Base-by-base conservation (phyloP, 768 basidiomycete species). In the Rubroboletus satanas region DNA sequence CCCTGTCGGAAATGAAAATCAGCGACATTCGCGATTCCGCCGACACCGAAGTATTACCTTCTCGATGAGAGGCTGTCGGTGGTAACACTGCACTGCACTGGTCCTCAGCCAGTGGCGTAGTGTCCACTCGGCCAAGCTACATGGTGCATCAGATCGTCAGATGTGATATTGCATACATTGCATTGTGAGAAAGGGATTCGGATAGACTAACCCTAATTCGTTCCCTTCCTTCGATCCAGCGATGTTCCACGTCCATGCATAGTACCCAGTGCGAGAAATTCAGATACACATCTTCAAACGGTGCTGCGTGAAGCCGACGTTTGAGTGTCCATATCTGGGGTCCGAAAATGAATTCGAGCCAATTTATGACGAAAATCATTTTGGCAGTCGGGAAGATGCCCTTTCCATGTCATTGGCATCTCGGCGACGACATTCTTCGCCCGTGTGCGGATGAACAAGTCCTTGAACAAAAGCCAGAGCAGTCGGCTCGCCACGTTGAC, bases 1-100 rank as follows among this genome's bases (percentile, higher is more conserved):
- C 51, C 36, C 59, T 55, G 52, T 57, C 62, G 7, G 65, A 64
- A 36, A 69, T 52, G 37, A 69, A 59, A 1, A 58, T 57, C 7
- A 61, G 61, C 2, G 59, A 64, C 37, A 47, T 52, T 8, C 39
- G 44, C 21, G 43, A 43, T 12, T 32, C 26, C 6, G 5, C 12
- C 3, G 32, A 26, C 32, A 17, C 17, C 7, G 4, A 1, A 58
- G 54, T 11, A 55, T 56, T 7, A 61, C 42, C 31, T 66, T 53
- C 43, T 62, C 51, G 18, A 65, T 32, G 4, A 10, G 26, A 3
- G 45, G 55, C 33, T 58, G 65, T 18, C 38, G 43, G 17, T 51
- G 54, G 33, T 48, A 52, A 28, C 63, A 60, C 23, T 62, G 66
- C 15, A 60, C 45, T 5, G 39, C 64, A 21, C 57, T 52, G 8